Base-by-base conservation (phyloP, 306 rosid genomes). In the Calophaca sinica region DNA sequence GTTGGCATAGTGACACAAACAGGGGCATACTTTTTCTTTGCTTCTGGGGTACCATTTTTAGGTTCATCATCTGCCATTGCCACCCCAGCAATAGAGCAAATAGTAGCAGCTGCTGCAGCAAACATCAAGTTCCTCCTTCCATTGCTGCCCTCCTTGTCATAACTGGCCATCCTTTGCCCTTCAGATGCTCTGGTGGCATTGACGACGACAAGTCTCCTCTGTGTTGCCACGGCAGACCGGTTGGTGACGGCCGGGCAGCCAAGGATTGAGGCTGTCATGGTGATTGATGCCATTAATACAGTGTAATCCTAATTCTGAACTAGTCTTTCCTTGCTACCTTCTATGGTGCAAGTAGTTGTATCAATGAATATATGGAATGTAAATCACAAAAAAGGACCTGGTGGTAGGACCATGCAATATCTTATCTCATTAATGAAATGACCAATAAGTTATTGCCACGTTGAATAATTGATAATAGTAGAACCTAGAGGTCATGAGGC, bases 1-100 rank as follows among this genome's bases (percentile, higher is more conserved):
- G 89, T 84, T 45, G 88, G 88, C 76, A 61, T 79, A 48, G 85
- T 88, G 41, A 85, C 89, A 83, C 89, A 88, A 79, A 86, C 32
- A 9, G 86, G 76, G n/a, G 61, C 80, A 79, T 88, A 83, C 58
- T 13, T 51, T 46, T 86, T 85, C 85, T 67, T 88, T 12, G 86
- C 92, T 75, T 81, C 88, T 1, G 85, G 72, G 14, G 80, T 63
- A 5, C 85, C 85, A 0, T 2, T 53, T 44, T 77, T 81, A 0
- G 86, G 89, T 83, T 82, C 82, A 6, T 68, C 88, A 6, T 68
- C 88, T 0, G 87, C 90, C 44, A 59, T 42, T 5, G 74, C 77
- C 38, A 81, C 72, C 15, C 84, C 77, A 7, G 86, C 80, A 60
- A 70, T 70, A 9, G 87, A 76, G 71, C 82, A 69, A 74, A 71